These are phyloP conservation scores for Malus sylvestris DNA, from an alignment of 306 rosid genomes.

Conservation along the genomic window DNA sequence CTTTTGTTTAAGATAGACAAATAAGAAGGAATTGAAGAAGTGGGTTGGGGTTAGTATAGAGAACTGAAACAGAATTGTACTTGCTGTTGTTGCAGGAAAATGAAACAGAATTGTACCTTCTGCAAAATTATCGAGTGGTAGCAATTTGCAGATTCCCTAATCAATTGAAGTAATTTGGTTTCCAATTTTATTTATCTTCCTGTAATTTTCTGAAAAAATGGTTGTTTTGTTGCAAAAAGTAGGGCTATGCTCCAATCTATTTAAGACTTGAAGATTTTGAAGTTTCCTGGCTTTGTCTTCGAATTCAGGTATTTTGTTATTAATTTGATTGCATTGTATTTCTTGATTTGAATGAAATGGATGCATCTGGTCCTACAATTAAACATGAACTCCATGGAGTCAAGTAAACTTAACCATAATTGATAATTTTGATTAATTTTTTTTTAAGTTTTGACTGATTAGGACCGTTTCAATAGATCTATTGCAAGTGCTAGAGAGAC, in stretches of 20 bases:
- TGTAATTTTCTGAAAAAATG: neutral
- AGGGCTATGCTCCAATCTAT: conserved; percentile 88
- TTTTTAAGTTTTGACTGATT: neutral
- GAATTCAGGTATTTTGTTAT: conserved; percentile 52
- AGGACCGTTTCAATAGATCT: conserved; percentile 93
- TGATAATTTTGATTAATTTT: neutral
- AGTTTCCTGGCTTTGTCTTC: conserved; percentile 61
- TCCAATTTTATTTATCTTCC: neutral
- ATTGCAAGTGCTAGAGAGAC: conserved; percentile 89
- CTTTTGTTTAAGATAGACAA: too few species aligned
- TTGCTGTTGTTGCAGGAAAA: too few species aligned
- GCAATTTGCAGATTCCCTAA: conserved; percentile 45
- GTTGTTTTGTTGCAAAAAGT: neutral
- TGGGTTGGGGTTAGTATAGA: too few species aligned
- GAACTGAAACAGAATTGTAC: too few species aligned
- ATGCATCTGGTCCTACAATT: neutral
- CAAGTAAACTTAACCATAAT: neutral
- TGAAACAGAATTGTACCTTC: conserved; percentile 9
- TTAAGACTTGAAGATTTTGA: conserved; percentile 86
- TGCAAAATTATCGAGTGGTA: conserved; percentile 21
- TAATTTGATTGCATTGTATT: neutral
- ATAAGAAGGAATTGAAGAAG: too few species aligned
- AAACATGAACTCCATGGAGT: neutral
- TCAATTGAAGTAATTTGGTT: neutral
- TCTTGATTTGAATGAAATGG: neutral